Evolutionary conservation across 768 basidiomycete genomes (phyloP), one percentile per base, ranked within the genome.

Genomic region (Rhodosporidiobolus sp.): DNA sequence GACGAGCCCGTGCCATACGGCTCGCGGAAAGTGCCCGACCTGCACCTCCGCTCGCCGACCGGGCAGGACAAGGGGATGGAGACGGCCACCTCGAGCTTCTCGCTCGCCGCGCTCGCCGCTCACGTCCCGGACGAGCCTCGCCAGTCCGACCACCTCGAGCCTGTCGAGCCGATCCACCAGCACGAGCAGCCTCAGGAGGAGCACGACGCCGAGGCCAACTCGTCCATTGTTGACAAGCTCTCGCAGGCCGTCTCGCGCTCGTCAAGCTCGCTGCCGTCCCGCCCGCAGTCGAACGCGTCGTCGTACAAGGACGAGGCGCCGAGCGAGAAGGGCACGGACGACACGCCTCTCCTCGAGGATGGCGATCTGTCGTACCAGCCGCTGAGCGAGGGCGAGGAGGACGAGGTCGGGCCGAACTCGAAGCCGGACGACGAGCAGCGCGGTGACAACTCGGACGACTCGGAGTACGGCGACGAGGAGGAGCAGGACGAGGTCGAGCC

Each of bases 91-190:
- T 73, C 72, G 35, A 67, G 62, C 28, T 69, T 56, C 59, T 65
- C 73, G 32, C 53, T 70, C 32, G 73, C 73, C 0, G 68, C 68
- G 14, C 46, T 67, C 30, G 73, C 65, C 10, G 73, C 38, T 14
- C 73, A 69, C 52, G 55, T 45, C 9, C 24, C 43, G 28, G 45
- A 62, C 10, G 63, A 66, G 34, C 46, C 38, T 14, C n/a, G 28
- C 8, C 22, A 52, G 32, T 54, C 35, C 34, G 45, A 57, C 26
- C 20, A 48, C 30, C 26, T 30, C 16, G 52, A 54, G 26, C 3
- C 19, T 10, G 52, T 17, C 22, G 56, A 38, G 1, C 8, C 57
- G 38, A 6, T 26, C 49, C 19, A 49, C 2, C 7, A 17, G 7
- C 48, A 12, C 4, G 45, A 45, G 30, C 32, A 20, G 4, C 14